Evolutionary conservation across 2,329 filamentous ascomycete species (phyloP).

Genomic region (Drechslera avenae): DNA sequence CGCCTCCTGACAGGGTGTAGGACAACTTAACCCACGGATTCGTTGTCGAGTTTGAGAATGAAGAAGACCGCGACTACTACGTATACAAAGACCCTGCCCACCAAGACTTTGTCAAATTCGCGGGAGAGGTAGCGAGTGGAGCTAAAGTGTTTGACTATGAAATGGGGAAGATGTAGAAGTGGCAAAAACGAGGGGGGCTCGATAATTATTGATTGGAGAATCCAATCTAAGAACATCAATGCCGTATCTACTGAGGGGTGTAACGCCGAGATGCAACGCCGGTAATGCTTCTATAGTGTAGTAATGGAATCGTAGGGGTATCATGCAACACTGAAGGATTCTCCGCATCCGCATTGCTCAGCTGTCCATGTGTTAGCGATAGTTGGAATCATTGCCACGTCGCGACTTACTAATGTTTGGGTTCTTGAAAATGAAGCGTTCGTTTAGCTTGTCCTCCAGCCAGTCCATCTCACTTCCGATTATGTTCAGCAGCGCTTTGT

Average conservation of each 20-base stretch:
- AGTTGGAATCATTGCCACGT: not conserved
- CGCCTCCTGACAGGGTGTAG: conserved; percentile 35
- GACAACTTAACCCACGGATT: conserved; percentile 71
- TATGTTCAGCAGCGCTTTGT: conserved; percentile 96
- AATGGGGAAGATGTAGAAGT: conserved; percentile 55
- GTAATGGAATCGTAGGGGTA: conserved; percentile 22
- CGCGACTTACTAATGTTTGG: conserved; percentile 90
- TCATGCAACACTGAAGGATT: conserved; percentile 75
- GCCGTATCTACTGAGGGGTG: not conserved
- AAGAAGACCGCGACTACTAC: conserved; percentile 72
- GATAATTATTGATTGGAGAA: not conserved
- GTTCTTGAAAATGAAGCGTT: conserved; percentile 92
- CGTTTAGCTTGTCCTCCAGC: conserved; percentile 92
- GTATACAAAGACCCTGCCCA: conserved; percentile 68
- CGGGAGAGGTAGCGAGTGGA: conserved; percentile 57
- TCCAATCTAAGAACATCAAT: not conserved
- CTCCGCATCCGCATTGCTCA: conserved; percentile 93
- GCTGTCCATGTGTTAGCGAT: conserved; percentile 61
- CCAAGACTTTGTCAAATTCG: conserved; percentile 61
- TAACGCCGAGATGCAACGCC: conserved; percentile 16
- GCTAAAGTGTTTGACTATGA: conserved; percentile 66
- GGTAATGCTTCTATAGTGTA: conserved; percentile 35
- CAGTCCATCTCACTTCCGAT: conserved; percentile 99
- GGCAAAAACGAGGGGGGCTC: not conserved
- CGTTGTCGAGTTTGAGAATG: conserved; percentile 67